These are phyloP conservation scores for Dissophora globulifera DNA, from an alignment of 192 early-diverging fungal species.

Conservation along the genomic window DNA sequence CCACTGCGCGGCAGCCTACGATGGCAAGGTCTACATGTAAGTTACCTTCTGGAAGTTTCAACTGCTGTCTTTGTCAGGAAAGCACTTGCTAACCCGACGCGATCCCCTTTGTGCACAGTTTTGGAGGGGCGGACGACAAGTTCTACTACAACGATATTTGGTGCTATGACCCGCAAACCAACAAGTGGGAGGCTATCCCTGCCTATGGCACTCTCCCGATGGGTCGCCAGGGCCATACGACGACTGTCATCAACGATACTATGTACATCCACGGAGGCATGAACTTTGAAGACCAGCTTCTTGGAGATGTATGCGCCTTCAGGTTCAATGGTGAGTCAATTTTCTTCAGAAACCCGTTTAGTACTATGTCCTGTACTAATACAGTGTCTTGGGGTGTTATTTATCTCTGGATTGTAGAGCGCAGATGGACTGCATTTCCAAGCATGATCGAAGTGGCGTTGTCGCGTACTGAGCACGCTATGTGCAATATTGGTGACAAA, in stretches of 20 bases:
- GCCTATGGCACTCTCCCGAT: constrained; percentile 58
- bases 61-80: not conserved
- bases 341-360: too few relatives aligned
- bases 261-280: constrained; percentile 69
- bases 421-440: constrained; percentile 62
- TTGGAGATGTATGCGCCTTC: constrained; percentile 63
- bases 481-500: constrained; percentile 58
- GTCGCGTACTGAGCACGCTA: constrained; percentile 53
- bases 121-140: constrained; percentile 63
- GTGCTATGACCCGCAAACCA: constrained; percentile 57
- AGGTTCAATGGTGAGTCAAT: constrained; percentile 60
- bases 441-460: constrained; percentile 59
- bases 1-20: constrained; percentile 38
- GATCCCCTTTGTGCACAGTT: constrained; percentile 36
- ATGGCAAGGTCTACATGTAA: constrained; percentile 52
- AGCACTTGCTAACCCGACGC: not conserved
- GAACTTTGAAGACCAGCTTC: constrained; percentile 50
- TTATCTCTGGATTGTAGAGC: constrained; percentile 34
- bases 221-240: constrained; percentile 53
- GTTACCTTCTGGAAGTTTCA: not conserved
- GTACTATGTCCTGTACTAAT: too few relatives aligned
- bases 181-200: constrained; percentile 54
- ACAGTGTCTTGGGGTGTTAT: too few relatives aligned
- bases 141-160: constrained; percentile 67
- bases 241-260: constrained; percentile 54